Conservation (phyloP, 805 yeast genomes). For the Ogataea siamensis region DNA sequence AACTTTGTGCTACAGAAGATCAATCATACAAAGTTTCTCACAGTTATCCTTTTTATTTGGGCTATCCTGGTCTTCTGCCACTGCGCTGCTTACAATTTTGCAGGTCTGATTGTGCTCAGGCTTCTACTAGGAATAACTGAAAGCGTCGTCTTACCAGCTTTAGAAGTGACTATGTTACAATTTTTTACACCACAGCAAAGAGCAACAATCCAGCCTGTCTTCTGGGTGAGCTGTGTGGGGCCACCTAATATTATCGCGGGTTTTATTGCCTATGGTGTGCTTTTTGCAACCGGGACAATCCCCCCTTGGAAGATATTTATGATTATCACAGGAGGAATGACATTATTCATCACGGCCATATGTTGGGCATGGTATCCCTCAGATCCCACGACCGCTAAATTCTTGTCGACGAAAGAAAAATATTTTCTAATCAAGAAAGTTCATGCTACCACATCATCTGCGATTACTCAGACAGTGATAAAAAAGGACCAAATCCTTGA, state of each 20-base stretch:
- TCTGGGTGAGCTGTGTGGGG: constrained; percentile 51
- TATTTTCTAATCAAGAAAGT: constrained; percentile 47
- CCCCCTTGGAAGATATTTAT: constrained; percentile 53
- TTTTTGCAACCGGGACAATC: constrained; percentile 29
- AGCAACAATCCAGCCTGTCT: constrained; percentile 52
- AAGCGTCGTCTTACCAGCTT: constrained; percentile 41
- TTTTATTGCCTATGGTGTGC: constrained; percentile 38
- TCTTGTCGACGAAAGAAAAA: constrained; percentile 48
- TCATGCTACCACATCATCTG: constrained; percentile 36
- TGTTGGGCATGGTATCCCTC: constrained; percentile 48
- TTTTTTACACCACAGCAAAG: constrained; percentile 45
- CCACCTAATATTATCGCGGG: constrained; percentile 41
- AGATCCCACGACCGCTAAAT: constrained; percentile 52
- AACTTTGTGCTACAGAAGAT: constrained; percentile 43
- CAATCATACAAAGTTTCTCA: constrained; percentile 41
- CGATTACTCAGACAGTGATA: constrained; percentile 45
- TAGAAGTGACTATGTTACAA: constrained; percentile 48
- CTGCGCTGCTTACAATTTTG: constrained; percentile 43
- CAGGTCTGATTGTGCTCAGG: constrained; percentile 46
- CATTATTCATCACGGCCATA: constrained; percentile 39
- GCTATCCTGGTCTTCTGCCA: constrained; percentile 44
- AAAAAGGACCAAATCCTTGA: constrained; percentile 51
- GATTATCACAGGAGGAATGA: constrained; percentile 55
- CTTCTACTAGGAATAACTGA: constrained; percentile 53
- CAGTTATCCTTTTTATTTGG: constrained; percentile 42